Base-by-base conservation (phyloP, 2,329 filamentous ascomycete species). In the Colletotrichum godetiae region DNA sequence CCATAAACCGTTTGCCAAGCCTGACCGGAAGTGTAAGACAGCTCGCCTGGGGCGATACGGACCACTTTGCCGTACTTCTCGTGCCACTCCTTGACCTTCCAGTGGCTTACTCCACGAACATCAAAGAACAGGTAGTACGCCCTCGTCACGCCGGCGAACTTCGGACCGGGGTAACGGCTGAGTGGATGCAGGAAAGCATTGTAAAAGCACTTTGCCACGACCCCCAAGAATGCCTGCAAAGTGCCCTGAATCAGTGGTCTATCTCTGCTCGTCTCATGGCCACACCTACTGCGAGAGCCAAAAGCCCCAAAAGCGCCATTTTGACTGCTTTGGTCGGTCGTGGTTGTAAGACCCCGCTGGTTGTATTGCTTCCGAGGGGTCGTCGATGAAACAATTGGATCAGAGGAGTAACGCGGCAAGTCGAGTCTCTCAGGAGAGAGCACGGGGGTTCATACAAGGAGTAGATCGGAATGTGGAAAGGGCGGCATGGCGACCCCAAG, bases 1-100 rank as follows among this genome's bases (percentile, higher is more conserved):
- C 81, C 82, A 64, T 85, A 85, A 22, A 86, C 86, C 12, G 84
- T 81, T 65, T 81, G 82, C 82, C 81, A 86, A 2, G 81, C 82
- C 11, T 77, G 65, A 5, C 78, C 46, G 3, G 79, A 79, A 11
- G 79, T 81, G 68, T 84, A 86, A 2, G 82, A 81, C 1, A 88
- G 79, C 33, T 81, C 78, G 27, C 82, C 80, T 0, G 86, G 85
- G 0, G 78, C 80, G 6, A 84, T 77, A 2, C 86, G 82, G 13
- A 88, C 79, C 0, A 86, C 79, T 22, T 77, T 71, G 8, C 79
- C 79, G 57, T 81, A 81, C 15, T 68, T 37, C 19, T 77, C 68
- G 22, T 80, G 79, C 60, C 73, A 71, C 27, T 73, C 70, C 29
- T 70, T 67, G 31, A 73, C 66, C 55, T 73, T 73, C 70, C 70